A percentile compares a stretch with the other conserved stretches of the same genome.
phyloP scores from a whole-genome alignment of 306 rosid species.

The Vigna angularis region DNA sequence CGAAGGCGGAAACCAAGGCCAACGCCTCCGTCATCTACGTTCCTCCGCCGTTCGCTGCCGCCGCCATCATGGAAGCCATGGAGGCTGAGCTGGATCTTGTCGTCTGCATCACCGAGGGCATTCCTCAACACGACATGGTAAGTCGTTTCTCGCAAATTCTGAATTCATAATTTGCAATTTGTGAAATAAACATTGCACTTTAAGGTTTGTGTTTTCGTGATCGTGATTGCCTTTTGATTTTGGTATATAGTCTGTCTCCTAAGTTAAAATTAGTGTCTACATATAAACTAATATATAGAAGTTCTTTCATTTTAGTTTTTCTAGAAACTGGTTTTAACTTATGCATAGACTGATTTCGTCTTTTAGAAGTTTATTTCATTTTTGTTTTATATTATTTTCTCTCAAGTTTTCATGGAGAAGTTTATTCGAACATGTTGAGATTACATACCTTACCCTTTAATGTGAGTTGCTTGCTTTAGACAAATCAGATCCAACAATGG shows the following conservation, averaged over 20 bases:
- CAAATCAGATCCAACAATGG: neutral
- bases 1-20: constrained; percentile 95
- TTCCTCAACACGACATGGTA: constrained; percentile 99
- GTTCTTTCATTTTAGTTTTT: neutral
- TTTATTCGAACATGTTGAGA: no score
- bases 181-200: constrained; percentile 11
- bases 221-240: constrained; percentile 18
- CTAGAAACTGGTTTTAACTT: neutral
- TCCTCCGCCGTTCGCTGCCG: constrained; percentile 98
- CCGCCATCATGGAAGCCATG: constrained; percentile 89
- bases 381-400: neutral
- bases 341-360: no score
- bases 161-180: neutral
- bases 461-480: neutral
- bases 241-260: neutral
- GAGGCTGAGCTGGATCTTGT: constrained; percentile 97
- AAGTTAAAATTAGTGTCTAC: neutral
- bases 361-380: no score
- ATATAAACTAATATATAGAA: neutral
- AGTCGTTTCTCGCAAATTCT: neutral
- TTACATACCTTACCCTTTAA: neutral
- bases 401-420: neutral
- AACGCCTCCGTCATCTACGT: constrained; percentile 93
- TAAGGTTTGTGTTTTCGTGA: neutral
- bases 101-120: constrained; percentile 98